Evolutionary conservation across 257 asterid species (phyloP).

Genomic region (Galeopsis tetrahit): DNA sequence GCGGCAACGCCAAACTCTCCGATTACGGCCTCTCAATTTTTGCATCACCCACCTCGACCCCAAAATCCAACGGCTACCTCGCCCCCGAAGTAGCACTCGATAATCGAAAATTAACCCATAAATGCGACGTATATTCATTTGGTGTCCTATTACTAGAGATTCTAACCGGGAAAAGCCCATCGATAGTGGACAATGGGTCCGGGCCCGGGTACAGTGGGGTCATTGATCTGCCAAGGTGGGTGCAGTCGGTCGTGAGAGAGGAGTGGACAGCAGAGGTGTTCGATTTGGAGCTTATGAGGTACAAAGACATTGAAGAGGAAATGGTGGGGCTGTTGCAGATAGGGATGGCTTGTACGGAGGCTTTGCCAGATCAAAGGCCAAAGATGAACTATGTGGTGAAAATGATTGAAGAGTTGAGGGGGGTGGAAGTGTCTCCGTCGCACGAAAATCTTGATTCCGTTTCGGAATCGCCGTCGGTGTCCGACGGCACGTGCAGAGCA

Average conservation of each 20-base stretch:
- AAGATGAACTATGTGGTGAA: constrained; percentile 68
- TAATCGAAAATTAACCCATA: constrained; percentile 62
- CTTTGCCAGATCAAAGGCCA: constrained; percentile 76
- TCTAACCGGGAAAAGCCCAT: constrained; percentile 87
- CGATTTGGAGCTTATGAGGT: constrained; percentile 98
- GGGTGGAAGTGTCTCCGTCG: constrained; percentile 70
- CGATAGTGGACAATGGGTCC: constrained; percentile 51
- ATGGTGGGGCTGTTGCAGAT: constrained; percentile 95
- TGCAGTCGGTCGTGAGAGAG: constrained; percentile 94
- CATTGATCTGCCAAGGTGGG: constrained; percentile 94
- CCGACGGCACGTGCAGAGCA: constrained; percentile 62
- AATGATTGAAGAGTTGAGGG: constrained; percentile 83
- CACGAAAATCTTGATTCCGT: constrained; percentile 62
- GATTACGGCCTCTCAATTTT: constrained; percentile 82
- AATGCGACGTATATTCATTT: constrained; percentile 78
- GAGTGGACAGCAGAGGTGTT: constrained; percentile 99
- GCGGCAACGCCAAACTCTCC: constrained; percentile 66
- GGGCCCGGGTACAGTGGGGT: constrained; percentile 60
- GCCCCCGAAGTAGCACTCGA: constrained; percentile 80
- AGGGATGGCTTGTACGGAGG: constrained; percentile 75
- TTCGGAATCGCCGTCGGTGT: constrained; percentile 77
- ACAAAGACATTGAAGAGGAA: constrained; percentile 87
- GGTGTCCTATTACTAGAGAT: constrained; percentile 89
- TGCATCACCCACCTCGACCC: constrained; percentile 50
- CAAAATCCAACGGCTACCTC: constrained; percentile 74